phyloP scores from a whole-genome alignment of 1,139 yeast species.

The Candida glucosophila region DNA sequence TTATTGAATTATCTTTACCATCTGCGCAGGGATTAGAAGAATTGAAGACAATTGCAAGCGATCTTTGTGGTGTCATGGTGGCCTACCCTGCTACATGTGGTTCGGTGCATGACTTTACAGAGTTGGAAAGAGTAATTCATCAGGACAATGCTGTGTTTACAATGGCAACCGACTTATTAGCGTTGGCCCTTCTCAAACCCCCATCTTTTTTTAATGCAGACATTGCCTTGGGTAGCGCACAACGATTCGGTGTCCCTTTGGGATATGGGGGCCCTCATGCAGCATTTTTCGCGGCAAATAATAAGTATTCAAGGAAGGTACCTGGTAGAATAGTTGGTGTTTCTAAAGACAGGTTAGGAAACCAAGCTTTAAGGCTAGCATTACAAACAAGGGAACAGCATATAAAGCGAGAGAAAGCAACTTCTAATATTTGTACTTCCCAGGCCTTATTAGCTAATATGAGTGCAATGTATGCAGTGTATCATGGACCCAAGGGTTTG shows the following conservation, averaged over 20 bases:
- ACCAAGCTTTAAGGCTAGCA: slow-evolving; percentile 82
- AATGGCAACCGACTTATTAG: slow-evolving; percentile 84
- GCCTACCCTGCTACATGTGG: slow-evolving; percentile 94
- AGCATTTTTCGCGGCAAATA: slow-evolving; percentile 87
- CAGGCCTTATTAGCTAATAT: slow-evolving; percentile 94
- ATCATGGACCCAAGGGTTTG: slow-evolving; percentile 90
- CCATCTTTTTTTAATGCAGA: slow-evolving; percentile 88
- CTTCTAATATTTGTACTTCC: slow-evolving; percentile 95
- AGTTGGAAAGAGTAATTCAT: slow-evolving; percentile 61
- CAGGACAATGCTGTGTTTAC: slow-evolving; percentile 65
- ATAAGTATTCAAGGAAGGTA: slow-evolving; percentile 76
- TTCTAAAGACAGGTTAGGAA: slow-evolving; percentile 85
- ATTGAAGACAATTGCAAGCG: slow-evolving; percentile 25
- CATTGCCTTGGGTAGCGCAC: slow-evolving; percentile 86
- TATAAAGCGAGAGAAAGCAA: slow-evolving; percentile 94
- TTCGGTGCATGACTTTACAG: slow-evolving; percentile 43
- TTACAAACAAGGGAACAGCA: slow-evolving; percentile 98
- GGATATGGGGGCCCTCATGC: slow-evolving; percentile 99
- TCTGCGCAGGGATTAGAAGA: slow-evolving; percentile 35
- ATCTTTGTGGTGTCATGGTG: slow-evolving; percentile 72
- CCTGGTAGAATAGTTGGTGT: slow-evolving; percentile 96
- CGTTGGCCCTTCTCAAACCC: slow-evolving; percentile 75
- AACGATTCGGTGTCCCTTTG: slow-evolving; percentile 94
- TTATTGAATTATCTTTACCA: slow-evolving; percentile 52
- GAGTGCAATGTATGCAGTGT: slow-evolving; percentile 92